Conservation (phyloP, 2,329 filamentous ascomycete species). For the Fusarium hostae region DNA sequence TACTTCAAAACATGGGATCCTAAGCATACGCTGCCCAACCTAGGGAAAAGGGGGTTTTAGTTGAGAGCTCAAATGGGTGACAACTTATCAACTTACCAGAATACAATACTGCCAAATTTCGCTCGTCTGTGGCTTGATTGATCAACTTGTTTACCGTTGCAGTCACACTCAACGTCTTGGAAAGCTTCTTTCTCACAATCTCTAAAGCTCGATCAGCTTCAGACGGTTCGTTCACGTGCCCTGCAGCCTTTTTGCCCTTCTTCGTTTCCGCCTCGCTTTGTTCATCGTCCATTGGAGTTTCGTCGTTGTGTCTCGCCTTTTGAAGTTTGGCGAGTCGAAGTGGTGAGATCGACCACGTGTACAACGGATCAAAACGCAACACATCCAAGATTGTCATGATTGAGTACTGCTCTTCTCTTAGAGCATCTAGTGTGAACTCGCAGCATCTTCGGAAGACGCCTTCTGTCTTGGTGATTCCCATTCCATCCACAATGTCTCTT, state of each 20-base stretch:
- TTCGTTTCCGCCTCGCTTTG: conserved; percentile 56
- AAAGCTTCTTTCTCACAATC: conserved; percentile 95
- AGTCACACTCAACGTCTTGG: conserved; percentile 91
- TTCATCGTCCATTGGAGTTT: conserved; percentile 53
- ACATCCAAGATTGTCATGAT: conserved; percentile 99
- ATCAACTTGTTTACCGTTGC: conserved; percentile 98
- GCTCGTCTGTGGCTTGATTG: conserved; percentile 92
- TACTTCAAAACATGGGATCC: conserved; percentile 1
- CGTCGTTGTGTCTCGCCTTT: conserved; percentile 65
- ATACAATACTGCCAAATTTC: conserved; percentile 91
- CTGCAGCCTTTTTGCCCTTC: conserved; percentile 49
- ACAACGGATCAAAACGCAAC: conserved; percentile 95
- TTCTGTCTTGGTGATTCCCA: conserved; percentile 95
- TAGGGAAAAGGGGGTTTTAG: conserved; percentile 42
- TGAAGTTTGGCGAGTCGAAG: conserved; percentile 73
- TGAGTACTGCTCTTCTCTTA: conserved; percentile 93
- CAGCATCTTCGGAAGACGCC: conserved; percentile 98
- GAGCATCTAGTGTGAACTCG: conserved; percentile 93
- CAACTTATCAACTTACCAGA: conserved; percentile 65
- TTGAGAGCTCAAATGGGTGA: neutral
- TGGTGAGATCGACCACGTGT: conserved; percentile 91
- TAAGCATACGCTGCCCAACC: conserved; percentile 61
- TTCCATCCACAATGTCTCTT: conserved; percentile 93
- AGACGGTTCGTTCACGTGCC: conserved; percentile 64
- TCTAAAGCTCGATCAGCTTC: conserved; percentile 93